Evolutionary conservation across 2,329 filamentous ascomycete species (phyloP), one percentile per base, ranked within the genome.

Genomic region (Alternaria solani): DNA sequence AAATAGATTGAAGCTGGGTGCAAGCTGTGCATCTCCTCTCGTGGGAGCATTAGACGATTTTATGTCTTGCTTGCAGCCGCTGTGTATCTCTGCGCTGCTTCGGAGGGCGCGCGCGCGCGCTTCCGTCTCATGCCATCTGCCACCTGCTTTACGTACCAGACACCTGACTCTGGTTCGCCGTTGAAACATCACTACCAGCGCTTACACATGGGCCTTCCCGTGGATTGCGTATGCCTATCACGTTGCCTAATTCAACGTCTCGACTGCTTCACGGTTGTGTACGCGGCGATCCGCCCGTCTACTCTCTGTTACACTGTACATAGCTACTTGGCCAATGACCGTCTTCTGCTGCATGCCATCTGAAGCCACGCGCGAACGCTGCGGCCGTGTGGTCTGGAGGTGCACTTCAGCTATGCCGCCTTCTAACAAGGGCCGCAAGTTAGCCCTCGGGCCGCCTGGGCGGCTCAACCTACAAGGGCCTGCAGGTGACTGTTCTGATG

Each of bases 41-140:
- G 69, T 68, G 69, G 68, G 70, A 68, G 65, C 55, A 52, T 51
- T 62, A 65, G 57, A 51, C 52, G 68, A 71, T 67, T 75, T 75
- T 77, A 76, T 78, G 69, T 71, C 68, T 64, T 68, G 70, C 61
- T 63, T 67, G 68, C 73, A 78, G 64, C 73, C 75, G 75, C 75
- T 75, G 72, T 70, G 57, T 64, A 65, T 69, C 65, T 59, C 68
- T 69, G 64, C 65, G 63, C 59, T 70, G 70, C 68, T 53, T 63
- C 43, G 32, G 57, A 63, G 60, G 69, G 70, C 70, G 75, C 76
- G 76, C 20, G 76, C 20, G 20, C 76, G 76, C 75, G 75, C 75
- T 77, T 77, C 72, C 74, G 68, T 55, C 66, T 66, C 64, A 66
- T 71, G 62, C 66, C 65, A 51, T 62, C 66, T 67, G 55, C 67